Evolutionary conservation across 192 early-diverging fungal species (phyloP).

Genomic region (Umbelopsis vinacea): DNA sequence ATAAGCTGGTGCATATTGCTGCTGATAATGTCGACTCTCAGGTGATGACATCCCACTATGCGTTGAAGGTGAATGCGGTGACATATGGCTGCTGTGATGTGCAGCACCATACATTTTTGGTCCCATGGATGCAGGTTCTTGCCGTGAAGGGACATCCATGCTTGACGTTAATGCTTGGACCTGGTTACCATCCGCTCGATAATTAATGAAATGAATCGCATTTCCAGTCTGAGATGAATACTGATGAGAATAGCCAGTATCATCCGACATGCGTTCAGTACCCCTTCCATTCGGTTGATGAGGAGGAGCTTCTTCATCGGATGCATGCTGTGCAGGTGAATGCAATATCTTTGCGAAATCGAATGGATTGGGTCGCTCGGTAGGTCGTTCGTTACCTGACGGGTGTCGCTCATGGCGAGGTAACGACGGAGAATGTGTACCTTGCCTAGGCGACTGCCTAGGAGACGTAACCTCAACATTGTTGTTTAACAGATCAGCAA

Average conservation of each 20-base stretch:
- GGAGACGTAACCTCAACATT: slow-evolving; percentile 22
- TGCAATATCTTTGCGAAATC: slow-evolving; percentile 32
- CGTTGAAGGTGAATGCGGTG: not conserved
- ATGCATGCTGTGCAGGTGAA: not conserved
- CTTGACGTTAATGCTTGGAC: not conserved
- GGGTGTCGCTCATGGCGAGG: not conserved
- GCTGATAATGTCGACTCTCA: slow-evolving; percentile 1
- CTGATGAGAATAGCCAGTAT: not conserved
- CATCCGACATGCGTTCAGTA: not conserved
- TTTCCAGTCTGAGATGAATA: not conserved
- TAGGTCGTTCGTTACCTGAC: not conserved
- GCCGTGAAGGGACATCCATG: not conserved
- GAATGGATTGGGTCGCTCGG: slow-evolving; percentile 3
- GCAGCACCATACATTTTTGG: not conserved
- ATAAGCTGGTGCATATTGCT: not conserved
- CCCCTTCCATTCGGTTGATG: not conserved
- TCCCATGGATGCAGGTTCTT: not conserved
- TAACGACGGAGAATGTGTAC: not conserved
- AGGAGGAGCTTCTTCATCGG: not conserved
- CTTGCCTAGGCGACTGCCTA: not conserved
- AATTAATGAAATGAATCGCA: slow-evolving; percentile 26
- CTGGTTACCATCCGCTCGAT: not conserved
- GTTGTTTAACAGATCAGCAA: slow-evolving; percentile 28
- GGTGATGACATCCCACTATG: slow-evolving; percentile 3
- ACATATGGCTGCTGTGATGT: not conserved